Evolutionary conservation across 192 early-diverging fungal genomes (phyloP), one percentile per base, ranked within the genome.

Genomic region (Gryganskiella cystojenkinii): DNA sequence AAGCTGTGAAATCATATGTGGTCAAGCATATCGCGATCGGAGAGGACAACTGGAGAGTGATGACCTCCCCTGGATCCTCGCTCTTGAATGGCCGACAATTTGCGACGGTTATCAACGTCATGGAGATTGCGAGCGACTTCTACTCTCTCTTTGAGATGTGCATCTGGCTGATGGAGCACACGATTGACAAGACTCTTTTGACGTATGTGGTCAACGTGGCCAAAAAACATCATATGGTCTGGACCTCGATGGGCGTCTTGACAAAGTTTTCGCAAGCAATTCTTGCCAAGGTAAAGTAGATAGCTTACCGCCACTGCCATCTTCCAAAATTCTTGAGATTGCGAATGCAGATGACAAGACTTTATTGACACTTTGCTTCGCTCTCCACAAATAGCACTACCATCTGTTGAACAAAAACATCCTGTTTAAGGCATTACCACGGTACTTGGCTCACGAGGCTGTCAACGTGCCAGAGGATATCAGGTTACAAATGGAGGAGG

Each of bases 11-110:
- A 24, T 58, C 61, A 14, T 89, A 81, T 78, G 83, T 89, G 19
- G 86, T 74, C 58, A 75, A 72, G 22, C 60, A 71, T 20, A 54
- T 76, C 20, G 42, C 61, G 20, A 87, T 89, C 50, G 86, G 82
- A 40, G 83, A 83, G 46, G 90, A 92, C 62, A 94, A 94, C 65
- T 94, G 93, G 93, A 83, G 88, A 40, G 90, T 90, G n/a, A 91
- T 90, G 64, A 90, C 91, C 1, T 88, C 87, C 4, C 93, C 93
- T 6, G 93, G 93, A 0, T 82, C 91, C 0, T 91, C 91, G 22
- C 72, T 94, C 24, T 79, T 94, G n/a, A 94, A 92, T 61, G 78
- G 82, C 14, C 84, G 91, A 25, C 93, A 94, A 56, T 81, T 86
- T 34, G 79, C 86, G 0, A 82, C 85, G 3, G 71, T 85, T 30